Evolutionary conservation across 2,329 filamentous ascomycete genomes (phyloP), one percentile per base, ranked within the genome.

Genomic region (Aureobasidium uvarum): DNA sequence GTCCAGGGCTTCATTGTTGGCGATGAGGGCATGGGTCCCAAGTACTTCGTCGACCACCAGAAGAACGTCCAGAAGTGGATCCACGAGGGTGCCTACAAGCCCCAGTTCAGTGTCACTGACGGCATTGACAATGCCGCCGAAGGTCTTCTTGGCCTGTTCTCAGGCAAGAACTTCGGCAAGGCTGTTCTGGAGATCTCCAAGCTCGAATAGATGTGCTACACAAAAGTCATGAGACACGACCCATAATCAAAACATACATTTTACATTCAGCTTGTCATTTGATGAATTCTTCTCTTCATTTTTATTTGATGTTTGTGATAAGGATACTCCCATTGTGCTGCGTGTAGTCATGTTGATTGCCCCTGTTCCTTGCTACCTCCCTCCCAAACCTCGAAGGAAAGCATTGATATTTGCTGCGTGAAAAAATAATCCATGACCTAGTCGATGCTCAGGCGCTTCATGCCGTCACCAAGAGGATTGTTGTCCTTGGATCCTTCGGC

Each of bases 121-220:
- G 91, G 91, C 23, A 92, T 96, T 67, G 92, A 96, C 67, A 87
- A 90, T 67, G 88, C 88, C 0, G 80, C 86, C 6, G 85, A 92
- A 65, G 92, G 89, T 0, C 82, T 96, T 67, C 77, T 94, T 14
- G 89, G 86, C 14, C 87, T 96, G 81, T 82, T 95, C 64, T 76
- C 85, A 72, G 92, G 92, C 55, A 84, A 89, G 77, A 96, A 96
- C 80, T 90, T 92, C 77, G 92, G 92, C 70, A 96, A 96, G 84
- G 89, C 91, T 18, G 84, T 95, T 25, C 73, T 95, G 72, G 89
- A 91, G 81, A 85, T 89, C 71, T 74, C 76, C 51, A 66, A 66
- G 65, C 59, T 66, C 20, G 20, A 66, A 31, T 54, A 51, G 18
- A 62, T 51, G 10, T 46, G 41, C 43, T 13, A 23, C 25, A 28